Evolutionary conservation across 805 yeast genomes (phyloP).

Genomic region (Yueomyces sp.): DNA sequence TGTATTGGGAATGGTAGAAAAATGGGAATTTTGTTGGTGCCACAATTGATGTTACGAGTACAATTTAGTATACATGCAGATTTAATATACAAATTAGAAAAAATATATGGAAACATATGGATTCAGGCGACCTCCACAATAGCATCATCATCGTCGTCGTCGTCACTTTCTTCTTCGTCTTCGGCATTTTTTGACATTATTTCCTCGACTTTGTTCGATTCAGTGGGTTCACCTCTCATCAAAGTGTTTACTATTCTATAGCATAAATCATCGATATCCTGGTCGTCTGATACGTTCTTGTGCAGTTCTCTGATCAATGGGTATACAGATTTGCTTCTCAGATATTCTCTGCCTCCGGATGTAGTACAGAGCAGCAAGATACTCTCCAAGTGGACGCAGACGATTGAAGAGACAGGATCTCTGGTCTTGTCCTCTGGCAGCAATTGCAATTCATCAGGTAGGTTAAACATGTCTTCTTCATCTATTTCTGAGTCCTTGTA

Average conservation of each 20-base stretch:
- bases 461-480: conserved; percentile 72
- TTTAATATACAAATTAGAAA: no score
- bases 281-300: conserved; percentile 33
- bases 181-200: conserved; percentile 33
- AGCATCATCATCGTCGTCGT: conserved; percentile 17
- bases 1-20: no score
- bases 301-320: conserved; percentile 80
- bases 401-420: conserved; percentile 56
- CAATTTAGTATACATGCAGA: no score
- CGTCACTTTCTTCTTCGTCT: conserved; percentile 22
- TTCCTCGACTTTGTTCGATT: conserved; percentile 31
- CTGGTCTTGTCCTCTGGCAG: conserved; percentile 62
- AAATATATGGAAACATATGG: no score
- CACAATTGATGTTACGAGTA: no score
- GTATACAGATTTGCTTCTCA: conserved; percentile 76
- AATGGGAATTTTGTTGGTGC: no score
- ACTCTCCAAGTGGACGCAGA: conserved; percentile 66
- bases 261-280: conserved; percentile 50
- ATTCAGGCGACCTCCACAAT: conserved; percentile 22
- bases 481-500: conserved; percentile 58
- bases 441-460: conserved; percentile 81
- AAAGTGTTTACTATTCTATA: conserved; percentile 80
- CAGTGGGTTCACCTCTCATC: conserved; percentile 73
- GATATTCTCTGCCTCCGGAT: conserved; percentile 52
- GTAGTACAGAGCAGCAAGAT: conserved; percentile 70